Evolutionary conservation across 768 basidiomycete genomes (phyloP), one percentile per base, ranked within the genome.

Genomic region (Sutorius australiensis): DNA sequence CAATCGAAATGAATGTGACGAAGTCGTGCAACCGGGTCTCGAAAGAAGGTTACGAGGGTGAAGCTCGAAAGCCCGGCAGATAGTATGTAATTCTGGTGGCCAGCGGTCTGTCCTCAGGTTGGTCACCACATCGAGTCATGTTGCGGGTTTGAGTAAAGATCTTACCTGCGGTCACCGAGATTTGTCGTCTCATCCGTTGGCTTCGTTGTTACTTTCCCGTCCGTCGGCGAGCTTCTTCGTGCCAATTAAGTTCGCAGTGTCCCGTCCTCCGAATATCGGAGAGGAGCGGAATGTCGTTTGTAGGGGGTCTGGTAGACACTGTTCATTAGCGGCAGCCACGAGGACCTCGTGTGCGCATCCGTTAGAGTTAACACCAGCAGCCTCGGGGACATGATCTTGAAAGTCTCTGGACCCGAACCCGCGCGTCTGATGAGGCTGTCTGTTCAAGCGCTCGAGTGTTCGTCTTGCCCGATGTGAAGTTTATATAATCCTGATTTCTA

Each of bases 181-280:
- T n/a, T n/a, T n/a, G n/a, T n/a, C n/a, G 4, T 24, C 24, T 24
- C 24, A 24, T 24, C 24, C 2, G 24, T 24, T 24, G 24, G 24
- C 11, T 7, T 1, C 56, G 55, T 14, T 49, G 58, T 1, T 52
- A 55, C 4, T 64, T 57, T 30, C 67, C 66, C 28, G 63, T 65
- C n/a, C 31, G n/a, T 17, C 32, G 55, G 46, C 57, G 63, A 7
- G 57, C 56, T 52, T 36, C 48, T 49, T 69, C 67, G 8, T 30
- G 49, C 59, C 67, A 65, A 10, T 61, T 53, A 0, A 59, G 66
- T 44, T 63, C 62, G 4, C 42, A 49, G 28, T 67, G n/a, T 63
- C 59, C 10, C 56, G 54, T 17, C 61, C 66, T 12, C 67, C 67
- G 66, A 69, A 69, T 14, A 51, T 42, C 24, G n/a, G 2, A 9